Evolutionary conservation across 345 rosid genomes (phyloP), one percentile per base, ranked within the genome.

Genomic region (Salix purpurea): DNA sequence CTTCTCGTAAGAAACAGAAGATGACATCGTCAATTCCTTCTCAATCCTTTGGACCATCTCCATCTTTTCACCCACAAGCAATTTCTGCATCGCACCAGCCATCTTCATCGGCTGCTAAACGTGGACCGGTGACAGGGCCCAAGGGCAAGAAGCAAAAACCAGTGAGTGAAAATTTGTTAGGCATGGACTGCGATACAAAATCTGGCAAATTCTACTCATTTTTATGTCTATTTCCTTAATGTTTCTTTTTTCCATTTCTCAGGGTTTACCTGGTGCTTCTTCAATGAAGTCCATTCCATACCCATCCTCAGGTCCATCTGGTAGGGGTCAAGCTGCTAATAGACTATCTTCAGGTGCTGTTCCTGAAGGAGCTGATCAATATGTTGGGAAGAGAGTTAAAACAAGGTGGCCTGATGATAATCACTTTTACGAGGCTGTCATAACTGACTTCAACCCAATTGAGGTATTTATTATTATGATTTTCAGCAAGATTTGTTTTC

Each of bases 371-470:
- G 83, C 81, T 73, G 87, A 88, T 68, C 81, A 88, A 74, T 80
- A 87, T 69, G 40, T 94, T 73, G 97, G 97, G 73, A 89, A 76
- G 85, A 86, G 84, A 87, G 97, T 91, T 72, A 87, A 84, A 88
- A 94, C 95, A 58, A 87, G 88, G 76, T 93, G 98, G 98, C 98
- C 98, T 54, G 97, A 93, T 76, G 98, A 93, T 87, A 94, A 94
- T 85, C 88, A 89, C 81, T 94, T 94, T 76, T 91, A 94, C 77
- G 95, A 91, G 80, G 98, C 98, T 84, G 82, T 89, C 74, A 94
- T 94, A 83, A 87, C 92, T 64, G 87, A 86, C 74, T 94, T 90
- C 70, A 80, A 86, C 74, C 84, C 90, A 54, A 81, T 64, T 56
- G 89, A 91, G 91, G 98, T 90, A 65, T 70, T 70, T 75, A 76